Evolutionary conservation across 305 asterid genomes (phyloP), one percentile per base, ranked within the genome.

Genomic region (Fraxinus floribunda): DNA sequence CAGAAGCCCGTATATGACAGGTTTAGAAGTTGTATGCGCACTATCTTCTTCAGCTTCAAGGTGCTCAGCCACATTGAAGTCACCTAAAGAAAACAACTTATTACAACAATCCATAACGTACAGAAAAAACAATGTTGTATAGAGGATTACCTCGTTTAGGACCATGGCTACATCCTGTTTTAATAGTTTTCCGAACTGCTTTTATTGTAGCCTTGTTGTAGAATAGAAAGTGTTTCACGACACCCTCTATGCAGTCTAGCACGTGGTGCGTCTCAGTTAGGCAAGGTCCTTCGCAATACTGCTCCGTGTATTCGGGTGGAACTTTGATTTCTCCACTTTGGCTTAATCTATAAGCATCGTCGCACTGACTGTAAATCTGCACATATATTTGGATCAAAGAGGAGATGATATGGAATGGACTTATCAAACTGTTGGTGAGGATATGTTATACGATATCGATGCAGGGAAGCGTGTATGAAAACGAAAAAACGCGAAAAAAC

Each of bases 251-350:
- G 71, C 98, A 95, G 82, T 85, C 88, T 0, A 95, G 92, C 2
- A 84, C 97, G 32, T 82, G 95, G 86, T 80, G 82, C 52, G 98
- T 95, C 90, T 95, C 98, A 13, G 78, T 57, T 13, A 88, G 6
- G 83, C 98, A 95, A 7, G 98, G 94, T 75, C 98, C 95, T 3
- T 79, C 64, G 88, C 98, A 93, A 78, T 88, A 95, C 55, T 91
- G 88, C 60, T 93, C 94, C 0, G 92, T 39, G 82, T 85, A 74
- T 55, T 91, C 97, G 15, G 84, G 89, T 5, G 94, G 91, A 60
- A 95, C 93, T 77, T 90, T 76, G 78, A 95, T 90, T 64, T 91
- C 90, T 22, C 98, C 98, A 0, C 86, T 90, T 75, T 84, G 84
- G 2, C 88, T 89, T 41, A 95, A 89, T 57, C 98, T 87, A 72